phyloP scores from a whole-genome alignment of 345 rosid genomes.

The Eucalyptus regnans region DNA sequence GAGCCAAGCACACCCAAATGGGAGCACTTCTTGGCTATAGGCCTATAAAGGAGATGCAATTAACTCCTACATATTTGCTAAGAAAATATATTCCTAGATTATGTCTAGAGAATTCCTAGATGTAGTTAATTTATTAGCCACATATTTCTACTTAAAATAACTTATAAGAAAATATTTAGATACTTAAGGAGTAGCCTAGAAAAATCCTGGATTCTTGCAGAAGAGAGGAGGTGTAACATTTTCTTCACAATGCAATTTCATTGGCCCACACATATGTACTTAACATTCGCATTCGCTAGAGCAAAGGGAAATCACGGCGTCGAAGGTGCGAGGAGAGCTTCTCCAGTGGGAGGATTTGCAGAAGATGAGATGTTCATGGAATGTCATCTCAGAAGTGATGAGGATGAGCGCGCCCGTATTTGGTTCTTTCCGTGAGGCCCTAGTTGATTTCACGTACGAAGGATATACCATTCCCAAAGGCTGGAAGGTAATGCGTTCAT shows the following conservation, averaged over 20 bases:
- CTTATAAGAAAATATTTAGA: background rate
- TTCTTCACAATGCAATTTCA: background rate
- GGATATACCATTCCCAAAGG: slow-evolving; percentile 35
- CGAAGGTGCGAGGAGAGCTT: background rate
- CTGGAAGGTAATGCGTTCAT: slow-evolving; percentile 19
- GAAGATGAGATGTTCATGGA: background rate
- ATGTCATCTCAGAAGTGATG: background rate
- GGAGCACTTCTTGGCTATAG: background rate
- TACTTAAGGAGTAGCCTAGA: background rate
- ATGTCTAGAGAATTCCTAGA: background rate
- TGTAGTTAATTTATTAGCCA: background rate
- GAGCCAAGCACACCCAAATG: too few relatives aligned
- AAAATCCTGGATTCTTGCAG: background rate
- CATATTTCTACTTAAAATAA: background rate
- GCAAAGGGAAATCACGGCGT: background rate
- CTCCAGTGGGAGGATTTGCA: background rate
- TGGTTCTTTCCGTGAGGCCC: slow-evolving; percentile 2
- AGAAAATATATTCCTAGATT: background rate
- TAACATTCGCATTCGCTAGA: background rate
- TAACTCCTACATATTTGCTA: background rate
- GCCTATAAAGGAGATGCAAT: background rate
- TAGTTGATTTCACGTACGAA: slow-evolving; percentile 16
- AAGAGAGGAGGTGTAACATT: background rate
- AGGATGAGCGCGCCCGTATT: background rate
- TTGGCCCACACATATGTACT: background rate